Evolutionary conservation across 2,329 filamentous ascomycete species (phyloP), one percentile per base, ranked within the genome.

Genomic region (Aspergillus calidoustus): DNA sequence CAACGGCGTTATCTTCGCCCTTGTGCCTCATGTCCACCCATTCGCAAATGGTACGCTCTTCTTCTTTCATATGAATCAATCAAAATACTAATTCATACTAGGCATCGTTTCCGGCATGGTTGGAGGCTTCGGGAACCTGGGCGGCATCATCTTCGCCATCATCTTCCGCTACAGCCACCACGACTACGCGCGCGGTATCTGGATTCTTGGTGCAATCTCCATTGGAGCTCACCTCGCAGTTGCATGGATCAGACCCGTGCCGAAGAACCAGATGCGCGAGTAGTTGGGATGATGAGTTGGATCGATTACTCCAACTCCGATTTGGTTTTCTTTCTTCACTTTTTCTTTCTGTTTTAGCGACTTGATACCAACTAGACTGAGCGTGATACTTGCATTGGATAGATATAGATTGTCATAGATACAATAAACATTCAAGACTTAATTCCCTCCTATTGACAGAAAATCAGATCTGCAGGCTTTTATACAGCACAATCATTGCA

Each of bases 21-120:
- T 97, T 6, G 89, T 97, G 25, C 92, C 93, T 3, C 93, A 97
- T 73, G 89, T 96, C 1, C 90, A 93, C 76, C 91, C 92, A 1
- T 85, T 84, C 63, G 91, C 92, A 63, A 97, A 96, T 76, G 93
- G 92, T 76, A 79, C 71, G 76, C 38, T 19, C 11, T 28, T 9
- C 7, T 71, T 46, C 8, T 53, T 70, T 8, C n/a, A 7, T 17
- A 19, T 17, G 1, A 44, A 38, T 11, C 7, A 4, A n/a, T 28
- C 54, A 61, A 63, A 48, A 63, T 30, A 30, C 25, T 28, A 50
- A 19, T 51, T 44, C 44, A 23, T 7, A 13, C 19, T 54, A 81
- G 81, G 79, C 62, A 82, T 87, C 59, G 84, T 97, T 7, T 91
- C 89, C 1, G 93, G 93, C 13, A 81, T 91, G 41, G 89, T 92